Base-by-base conservation (phyloP, 1,284 basidiomycete species). In the Apiotrichum siamense region DNA sequence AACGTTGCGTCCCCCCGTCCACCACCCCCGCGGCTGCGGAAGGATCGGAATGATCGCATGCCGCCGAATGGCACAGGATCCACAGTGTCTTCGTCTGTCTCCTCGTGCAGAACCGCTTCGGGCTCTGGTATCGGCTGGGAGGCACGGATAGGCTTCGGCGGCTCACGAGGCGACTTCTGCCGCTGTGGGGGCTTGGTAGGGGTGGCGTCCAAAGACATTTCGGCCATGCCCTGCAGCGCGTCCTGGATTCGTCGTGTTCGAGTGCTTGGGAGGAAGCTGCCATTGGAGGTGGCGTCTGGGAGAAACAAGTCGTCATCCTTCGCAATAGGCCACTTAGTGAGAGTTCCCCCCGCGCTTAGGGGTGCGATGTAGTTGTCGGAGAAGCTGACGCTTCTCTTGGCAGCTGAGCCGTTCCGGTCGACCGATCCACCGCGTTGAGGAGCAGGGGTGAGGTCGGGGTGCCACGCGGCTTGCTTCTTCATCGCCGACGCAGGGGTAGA, bases 351-450 rank as follows among this genome's bases (percentile, higher is more conserved):
- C 3, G 51, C n/a, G 48, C 36, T 32, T 26, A 68, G 49, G 43
- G 50, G 49, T 6, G 38, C 47, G 36, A 57, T 45, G 65, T 85
- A 86, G 5, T 91, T 90, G 66, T 97, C 92, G 18, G 89, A 93
- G 74, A 97, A 97, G 69, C 88, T 92, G 47, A 97, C 92, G 39
- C 88, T 92, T 27, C 91, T 81, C 54, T 83, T 81, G 5, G 53
- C 54, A n/a, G n/a, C n/a, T 35, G 62, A 64, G 27, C 52, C 52
- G 25, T 54, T 61, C 12, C 47, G 54, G 3, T 49, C 54, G 9
- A 43, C 52, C 2, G 47, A 52, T 39, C 18, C 47, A 41, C 29
- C 35, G 3, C 49, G 47, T 18, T 31, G 50, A 18, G 59, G 57
- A 1, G 55, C 59, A 2, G 66, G 66, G 2, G 70, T 72, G 18